A percentile compares a stretch with the other conserved stretches of the same genome.
These are phyloP conservation scores for Olyra latifolia DNA, from an alignment of 176 grass and related monocot species.

Conservation along the genomic window DNA sequence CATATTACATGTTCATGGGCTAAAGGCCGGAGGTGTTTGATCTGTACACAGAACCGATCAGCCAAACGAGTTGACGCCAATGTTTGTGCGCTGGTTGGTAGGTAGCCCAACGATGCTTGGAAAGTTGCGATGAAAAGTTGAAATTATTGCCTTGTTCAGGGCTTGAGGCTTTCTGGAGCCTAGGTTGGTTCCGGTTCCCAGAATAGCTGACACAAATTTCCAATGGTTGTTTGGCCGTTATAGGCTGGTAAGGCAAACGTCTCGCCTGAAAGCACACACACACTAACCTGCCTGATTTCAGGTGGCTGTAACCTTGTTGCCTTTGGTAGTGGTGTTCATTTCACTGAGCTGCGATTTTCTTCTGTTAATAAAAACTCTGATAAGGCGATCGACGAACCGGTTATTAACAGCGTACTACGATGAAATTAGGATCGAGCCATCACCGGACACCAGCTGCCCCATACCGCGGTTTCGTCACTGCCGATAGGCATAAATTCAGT, in stretches of 20 bases:
- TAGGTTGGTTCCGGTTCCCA: not conserved
- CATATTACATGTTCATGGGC: not conserved
- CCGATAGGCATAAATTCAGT: not conserved
- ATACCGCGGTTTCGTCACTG: not conserved
- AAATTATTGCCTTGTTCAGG: not conserved
- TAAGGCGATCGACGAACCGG: not conserved
- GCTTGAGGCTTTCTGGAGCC: not conserved
- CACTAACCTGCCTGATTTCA: too few relatives aligned
- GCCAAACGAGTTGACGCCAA: not conserved
- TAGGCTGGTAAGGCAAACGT: not conserved
- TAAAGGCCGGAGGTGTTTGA: too few relatives aligned
- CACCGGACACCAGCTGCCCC: not conserved
- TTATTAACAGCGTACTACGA: not conserved
- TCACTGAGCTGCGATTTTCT: not conserved
- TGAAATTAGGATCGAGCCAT: not conserved
- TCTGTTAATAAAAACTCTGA: not conserved
- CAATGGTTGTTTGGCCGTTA: not conserved
- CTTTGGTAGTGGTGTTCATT: not conserved
- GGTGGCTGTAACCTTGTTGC: too few relatives aligned
- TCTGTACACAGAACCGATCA: not conserved
- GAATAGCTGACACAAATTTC: not conserved
- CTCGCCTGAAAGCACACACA: not conserved
- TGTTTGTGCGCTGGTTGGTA: not conserved
- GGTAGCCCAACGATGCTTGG: not conserved
- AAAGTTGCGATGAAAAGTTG: not conserved